Evolutionary conservation across 257 asterid species (phyloP), one percentile per base, ranked within the genome.

Genomic region (Rehmannia glutinosa): DNA sequence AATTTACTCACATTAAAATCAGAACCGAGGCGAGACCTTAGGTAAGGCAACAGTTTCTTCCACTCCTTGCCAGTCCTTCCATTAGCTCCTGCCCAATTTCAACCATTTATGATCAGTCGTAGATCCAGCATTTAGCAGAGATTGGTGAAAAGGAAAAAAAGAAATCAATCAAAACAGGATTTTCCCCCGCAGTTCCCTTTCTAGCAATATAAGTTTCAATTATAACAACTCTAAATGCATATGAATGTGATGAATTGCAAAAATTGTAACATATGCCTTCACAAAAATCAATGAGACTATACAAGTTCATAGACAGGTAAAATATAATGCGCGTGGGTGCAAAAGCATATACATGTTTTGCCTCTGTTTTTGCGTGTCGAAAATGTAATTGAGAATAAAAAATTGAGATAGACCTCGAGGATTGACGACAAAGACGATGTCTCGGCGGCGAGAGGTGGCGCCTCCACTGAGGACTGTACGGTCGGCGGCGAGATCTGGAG

Each of bases 41-140:
- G 78, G 68, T 80, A 84, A 42, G 99, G 99, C 75, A 94, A 75
- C 72, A 91, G 80, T 35, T 83, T 88, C 86, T 88, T 91, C 99
- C 97, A 94, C 81, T 94, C 96, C 81, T 85, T 88, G 33, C 87
- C 99, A 2, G 99, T 86, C 50, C 75, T 83, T 77, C 99, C 99
- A 80, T 91, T 94, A 67, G 99, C 97, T 52, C 99, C 99, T 94
- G 83, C 62, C 21, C 71, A 68, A 66, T 69, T 65, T 35, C 84
- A 75, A 66, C 58, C 59, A 57, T 41, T 65, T 3, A 53, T 1
- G 38, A 24, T 28, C 41, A 55, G 53, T 24, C 42, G 32, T 41
- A 0, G 6, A 45, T 58, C 49, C 36, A 49, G 23, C 15, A 52
- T 51, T 58, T 17, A 36, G 51, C 56, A 52, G 47, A 51, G 1